Percentiles rank a stretch among this genome's conserved stretches.
Evolutionary conservation across 2,329 filamentous ascomycete species (phyloP).

Genomic region (Colletotrichum sp.): DNA sequence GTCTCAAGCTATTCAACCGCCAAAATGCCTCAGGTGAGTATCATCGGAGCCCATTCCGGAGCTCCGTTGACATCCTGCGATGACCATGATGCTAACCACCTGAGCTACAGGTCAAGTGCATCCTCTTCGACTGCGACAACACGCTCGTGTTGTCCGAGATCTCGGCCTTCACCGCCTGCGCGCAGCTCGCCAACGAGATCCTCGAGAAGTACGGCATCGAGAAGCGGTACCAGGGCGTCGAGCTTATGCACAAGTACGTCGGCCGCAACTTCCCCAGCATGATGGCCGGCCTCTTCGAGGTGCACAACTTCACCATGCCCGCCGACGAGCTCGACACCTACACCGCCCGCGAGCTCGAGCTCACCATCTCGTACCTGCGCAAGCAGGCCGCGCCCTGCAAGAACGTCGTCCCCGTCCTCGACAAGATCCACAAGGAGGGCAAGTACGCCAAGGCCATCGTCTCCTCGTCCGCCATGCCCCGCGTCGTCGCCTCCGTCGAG

Average conservation of each 20-base stretch:
- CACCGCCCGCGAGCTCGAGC: slow-evolving; percentile 79
- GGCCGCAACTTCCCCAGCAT: slow-evolving; percentile 95
- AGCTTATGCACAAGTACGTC: slow-evolving; percentile 85
- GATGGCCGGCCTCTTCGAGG: slow-evolving; percentile 77
- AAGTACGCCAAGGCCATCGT: slow-evolving; percentile 81
- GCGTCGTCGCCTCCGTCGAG: slow-evolving; percentile 78
- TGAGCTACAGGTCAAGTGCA: slow-evolving; percentile 63
- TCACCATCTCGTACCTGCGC: slow-evolving; percentile 81
- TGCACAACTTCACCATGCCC: slow-evolving; percentile 74
- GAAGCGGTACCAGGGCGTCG: slow-evolving; percentile 76
- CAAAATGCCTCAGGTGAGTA: slow-evolving; percentile 38
- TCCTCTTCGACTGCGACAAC: slow-evolving; percentile 86
- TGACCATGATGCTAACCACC: not conserved
- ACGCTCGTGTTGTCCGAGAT: slow-evolving; percentile 92
- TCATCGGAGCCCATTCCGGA: not conserved
- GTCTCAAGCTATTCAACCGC: not conserved
- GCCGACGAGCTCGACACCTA: slow-evolving; percentile 74
- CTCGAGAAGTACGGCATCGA: slow-evolving; percentile 68
- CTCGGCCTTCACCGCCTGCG: slow-evolving; percentile 88
- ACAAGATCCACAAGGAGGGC: slow-evolving; percentile 62
- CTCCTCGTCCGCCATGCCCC: slow-evolving; percentile 77
- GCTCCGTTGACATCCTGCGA: not conserved
- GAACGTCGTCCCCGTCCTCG: slow-evolving; percentile 71
- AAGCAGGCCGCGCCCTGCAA: slow-evolving; percentile 70
- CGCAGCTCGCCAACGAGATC: slow-evolving; percentile 86